phyloP scores from a whole-genome alignment of 768 basidiomycete genomes.

The Panaeolus cyanescens region DNA sequence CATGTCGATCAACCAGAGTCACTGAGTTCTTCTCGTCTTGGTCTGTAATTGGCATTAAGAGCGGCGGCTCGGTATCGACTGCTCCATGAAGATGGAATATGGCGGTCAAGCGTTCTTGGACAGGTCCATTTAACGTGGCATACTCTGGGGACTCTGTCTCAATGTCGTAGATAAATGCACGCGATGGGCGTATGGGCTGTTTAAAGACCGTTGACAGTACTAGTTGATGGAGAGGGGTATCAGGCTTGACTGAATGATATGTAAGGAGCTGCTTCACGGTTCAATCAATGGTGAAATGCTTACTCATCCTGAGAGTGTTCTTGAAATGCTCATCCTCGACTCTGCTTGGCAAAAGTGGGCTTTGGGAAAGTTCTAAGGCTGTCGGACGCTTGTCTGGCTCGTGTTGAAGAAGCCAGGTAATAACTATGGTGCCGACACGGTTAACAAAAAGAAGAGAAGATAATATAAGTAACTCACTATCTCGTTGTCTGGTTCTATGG shows the following conservation, averaged over 20 bases:
- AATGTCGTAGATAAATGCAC: conserved; percentile 74
- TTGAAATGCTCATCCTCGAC: conserved; percentile 88
- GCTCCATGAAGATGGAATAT: conserved; percentile 92
- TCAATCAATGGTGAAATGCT: conserved; percentile 18
- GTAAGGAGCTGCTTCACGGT: neutral
- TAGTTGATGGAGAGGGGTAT: conserved; percentile 79
- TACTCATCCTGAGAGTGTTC: conserved; percentile 76
- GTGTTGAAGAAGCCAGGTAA: conserved; percentile 80
- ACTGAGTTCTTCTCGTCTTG: conserved; percentile 70
- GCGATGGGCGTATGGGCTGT: conserved; percentile 63
- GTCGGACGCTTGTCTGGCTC: conserved; percentile 77
- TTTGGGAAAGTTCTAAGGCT: conserved; percentile 83
- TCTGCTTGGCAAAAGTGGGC: conserved; percentile 70
- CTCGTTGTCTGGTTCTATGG: conserved; percentile 59
- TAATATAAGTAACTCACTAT: conserved; percentile 52
- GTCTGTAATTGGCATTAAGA: conserved; percentile 75
- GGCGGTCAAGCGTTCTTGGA: conserved; percentile 72
- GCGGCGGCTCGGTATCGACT: conserved; percentile 81
- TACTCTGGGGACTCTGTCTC: conserved; percentile 71
- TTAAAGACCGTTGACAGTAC: conserved; percentile 80
- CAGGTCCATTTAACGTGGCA: conserved; percentile 68
- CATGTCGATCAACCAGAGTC: conserved; percentile 77
- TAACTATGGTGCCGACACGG: conserved; percentile 48
- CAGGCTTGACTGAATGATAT: conserved; percentile 60
- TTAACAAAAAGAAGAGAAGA: neutral